Evolutionary conservation across 2,329 filamentous ascomycete species (phyloP).

Genomic region (Biscogniauxia mediterranea): DNA sequence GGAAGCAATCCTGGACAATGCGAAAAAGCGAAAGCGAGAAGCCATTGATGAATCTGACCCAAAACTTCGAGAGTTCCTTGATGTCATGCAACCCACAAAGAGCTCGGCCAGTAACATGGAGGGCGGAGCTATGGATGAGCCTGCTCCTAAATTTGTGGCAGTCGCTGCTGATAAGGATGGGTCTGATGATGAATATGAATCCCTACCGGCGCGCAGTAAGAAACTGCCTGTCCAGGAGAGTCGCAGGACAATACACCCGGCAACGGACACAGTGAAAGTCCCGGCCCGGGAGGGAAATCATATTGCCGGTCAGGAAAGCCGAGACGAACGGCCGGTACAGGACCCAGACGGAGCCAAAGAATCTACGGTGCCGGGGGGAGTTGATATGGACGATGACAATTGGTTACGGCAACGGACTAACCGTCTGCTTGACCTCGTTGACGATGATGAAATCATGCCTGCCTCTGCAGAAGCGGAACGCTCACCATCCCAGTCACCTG

Average conservation of each 20-base stretch:
- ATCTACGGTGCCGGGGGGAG: conserved; percentile 18
- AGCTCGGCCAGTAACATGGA: conserved; percentile 58
- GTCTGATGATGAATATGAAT: conserved; percentile 75
- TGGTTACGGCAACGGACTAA: conserved; percentile 91
- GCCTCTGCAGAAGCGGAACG: conserved; percentile 18
- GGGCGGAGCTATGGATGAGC: conserved; percentile 34
- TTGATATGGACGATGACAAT: conserved; percentile 65
- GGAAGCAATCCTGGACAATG: conserved; percentile 36
- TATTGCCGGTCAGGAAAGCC: conserved; percentile 5
- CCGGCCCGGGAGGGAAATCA: not conserved
- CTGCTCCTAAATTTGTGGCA: conserved; percentile 39
- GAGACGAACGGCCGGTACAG: conserved; percentile 3
- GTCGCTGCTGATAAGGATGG: conserved; percentile 51
- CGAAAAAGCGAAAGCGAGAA: conserved; percentile 68
- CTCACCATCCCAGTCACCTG: not conserved
- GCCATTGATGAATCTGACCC: conserved; percentile 62
- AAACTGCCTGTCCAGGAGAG: conserved; percentile 44
- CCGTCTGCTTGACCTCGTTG: conserved; percentile 78
- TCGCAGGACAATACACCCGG: not conserved
- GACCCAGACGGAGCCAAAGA: not conserved
- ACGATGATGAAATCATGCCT: conserved; percentile 60
- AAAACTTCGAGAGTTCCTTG: conserved; percentile 82
- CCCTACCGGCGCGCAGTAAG: conserved; percentile 52
- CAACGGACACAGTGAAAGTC: not conserved
- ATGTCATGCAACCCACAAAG: conserved; percentile 71